Percentiles rank a stretch among this genome's conserved stretches.
Evolutionary conservation across 176 grass and related monocot species (phyloP).

Genomic region (Secale cereale): DNA sequence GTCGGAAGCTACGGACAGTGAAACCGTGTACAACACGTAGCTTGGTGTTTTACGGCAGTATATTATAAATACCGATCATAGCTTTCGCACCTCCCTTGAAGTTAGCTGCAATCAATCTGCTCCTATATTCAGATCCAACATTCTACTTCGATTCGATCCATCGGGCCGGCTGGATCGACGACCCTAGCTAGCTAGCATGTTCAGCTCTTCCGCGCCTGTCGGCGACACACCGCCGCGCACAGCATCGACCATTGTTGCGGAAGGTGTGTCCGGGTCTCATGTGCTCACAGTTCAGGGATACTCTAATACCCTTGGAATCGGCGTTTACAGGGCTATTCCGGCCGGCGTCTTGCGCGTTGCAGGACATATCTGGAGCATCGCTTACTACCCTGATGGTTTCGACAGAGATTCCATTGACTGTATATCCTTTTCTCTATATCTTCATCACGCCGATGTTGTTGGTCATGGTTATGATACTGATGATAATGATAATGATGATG

Average conservation of each 20-base stretch:
- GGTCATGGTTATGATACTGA: too few relatives aligned
- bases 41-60: too few relatives aligned
- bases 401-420: background rate
- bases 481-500: background rate
- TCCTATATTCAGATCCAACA: too few relatives aligned
- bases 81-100: too few relatives aligned
- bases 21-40: too few relatives aligned
- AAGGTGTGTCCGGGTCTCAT: background rate
- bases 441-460: background rate
- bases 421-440: background rate
- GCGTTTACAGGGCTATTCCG: background rate
- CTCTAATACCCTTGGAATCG: background rate
- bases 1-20: too few relatives aligned
- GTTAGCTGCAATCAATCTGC: too few relatives aligned
- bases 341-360: background rate
- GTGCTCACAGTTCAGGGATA: background rate
- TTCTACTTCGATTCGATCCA: too few relatives aligned
- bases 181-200: background rate
- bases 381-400: background rate
- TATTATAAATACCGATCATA: too few relatives aligned
- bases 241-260: background rate
- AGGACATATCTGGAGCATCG: background rate
- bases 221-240: background rate
- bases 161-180: too few relatives aligned
- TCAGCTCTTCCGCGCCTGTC: background rate